Base-by-base conservation (phyloP, 768 basidiomycete species). In the Lyophyllum atratum region DNA sequence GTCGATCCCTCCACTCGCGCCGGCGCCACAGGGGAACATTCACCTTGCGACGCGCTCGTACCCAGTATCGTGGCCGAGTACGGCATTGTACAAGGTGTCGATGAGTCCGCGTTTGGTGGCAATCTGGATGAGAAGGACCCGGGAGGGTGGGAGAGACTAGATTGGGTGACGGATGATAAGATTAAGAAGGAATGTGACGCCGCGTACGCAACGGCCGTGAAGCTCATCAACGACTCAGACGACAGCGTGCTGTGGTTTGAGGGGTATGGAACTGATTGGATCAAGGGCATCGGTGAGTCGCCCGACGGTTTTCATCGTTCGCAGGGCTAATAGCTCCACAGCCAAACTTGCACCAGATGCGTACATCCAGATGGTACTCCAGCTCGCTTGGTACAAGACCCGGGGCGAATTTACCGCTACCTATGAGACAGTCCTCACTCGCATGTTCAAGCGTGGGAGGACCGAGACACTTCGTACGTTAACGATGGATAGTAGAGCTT, bases 391-490 rank as follows among this genome's bases (percentile, higher is more conserved):
- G 87, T 92, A 90, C 74, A 84, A 82, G 68, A 84, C 86, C 21
- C 89, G 86, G 45, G 85, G 85, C 11, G 73, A 78, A 56, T 88
- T 92, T 64, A 92, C 92, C 3, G 92, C 95, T 1, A 93, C 92
- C 7, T 97, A 98, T 69, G 95, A 98, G 72, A 97, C 95, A 0
- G 92, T 88, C 0, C 80, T 95, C 29, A 96, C 95, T 1, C 84
- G 93, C 24, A 81, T 90, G 70, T 95, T 95, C 75, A 77, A 87
- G 58, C 85, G 87, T 59, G 95, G 93, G 15, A 84, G 95, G 17
- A 97, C 95, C 1, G 95, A 98, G 68, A 94, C 92, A 0, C 85
- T 98, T 51, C 84, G 95, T 24, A 82, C 87, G 0, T 76, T 90
- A 43, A 89, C 86, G 49, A 74, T 72, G 19, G 90, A 94, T 59